phyloP scores from a whole-genome alignment of 805 yeast genomes.

The Priceomyces castillae region DNA sequence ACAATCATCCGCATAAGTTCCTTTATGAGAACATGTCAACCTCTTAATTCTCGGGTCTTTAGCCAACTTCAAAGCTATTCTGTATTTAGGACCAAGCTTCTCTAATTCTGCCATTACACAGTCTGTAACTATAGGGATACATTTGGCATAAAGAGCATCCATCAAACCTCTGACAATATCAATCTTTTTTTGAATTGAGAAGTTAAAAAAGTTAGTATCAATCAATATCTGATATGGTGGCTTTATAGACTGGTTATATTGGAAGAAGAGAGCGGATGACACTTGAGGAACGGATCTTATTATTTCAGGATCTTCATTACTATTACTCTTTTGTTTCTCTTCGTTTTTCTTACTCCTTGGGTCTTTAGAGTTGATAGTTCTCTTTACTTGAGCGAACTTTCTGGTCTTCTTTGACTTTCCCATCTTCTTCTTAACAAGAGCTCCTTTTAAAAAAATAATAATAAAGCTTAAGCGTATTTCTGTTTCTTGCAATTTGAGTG shows the following conservation, averaged over 20 bases:
- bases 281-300: conserved; percentile 72
- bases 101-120: conserved; percentile 98
- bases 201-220: conserved; percentile 96
- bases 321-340: conserved; percentile 29
- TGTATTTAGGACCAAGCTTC: conserved; percentile 88
- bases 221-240: conserved; percentile 98
- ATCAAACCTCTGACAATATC: conserved; percentile 95
- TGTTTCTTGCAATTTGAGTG: too few relatives aligned
- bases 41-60: conserved; percentile 90
- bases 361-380: conserved; percentile 73
- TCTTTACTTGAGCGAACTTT: conserved; percentile 91
- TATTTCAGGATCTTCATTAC: conserved; percentile 65
- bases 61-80: conserved; percentile 90
- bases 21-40: conserved; percentile 86
- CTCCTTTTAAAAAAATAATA: too few relatives aligned
- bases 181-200: conserved; percentile 92
- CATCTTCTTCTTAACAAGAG: conserved; percentile 45
- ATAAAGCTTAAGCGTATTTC: too few relatives aligned
- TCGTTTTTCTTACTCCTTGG: conserved; percentile 50
- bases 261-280: conserved; percentile 92
- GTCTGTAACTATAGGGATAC: conserved; percentile 93
- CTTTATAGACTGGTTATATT: conserved; percentile 86
- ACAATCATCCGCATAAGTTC: conserved; percentile 98
- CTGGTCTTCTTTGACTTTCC: conserved; percentile 97
- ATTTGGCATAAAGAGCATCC: conserved; percentile 92